These are phyloP conservation scores for Cichorium intybus DNA, from an alignment of 140 eudicot species.

Conservation along the genomic window DNA sequence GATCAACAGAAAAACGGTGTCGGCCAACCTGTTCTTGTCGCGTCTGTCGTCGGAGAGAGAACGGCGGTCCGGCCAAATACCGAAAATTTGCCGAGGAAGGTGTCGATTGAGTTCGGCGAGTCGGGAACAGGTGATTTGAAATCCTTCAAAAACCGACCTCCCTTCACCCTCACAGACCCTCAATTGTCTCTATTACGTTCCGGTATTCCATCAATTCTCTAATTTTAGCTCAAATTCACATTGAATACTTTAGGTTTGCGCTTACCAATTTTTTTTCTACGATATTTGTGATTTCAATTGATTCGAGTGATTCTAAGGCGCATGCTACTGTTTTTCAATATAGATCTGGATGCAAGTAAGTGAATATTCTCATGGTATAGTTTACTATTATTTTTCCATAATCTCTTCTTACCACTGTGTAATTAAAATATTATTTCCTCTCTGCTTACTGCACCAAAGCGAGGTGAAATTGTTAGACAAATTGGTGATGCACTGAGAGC, in stretches of 20 bases:
- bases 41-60: slow-evolving; percentile 44
- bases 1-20: slow-evolving; percentile 38
- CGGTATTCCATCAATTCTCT: no score
- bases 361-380: slow-evolving; percentile 3
- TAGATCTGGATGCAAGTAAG: slow-evolving; percentile 89
- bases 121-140: slow-evolving; percentile 86
- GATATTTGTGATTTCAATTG: no score
- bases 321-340: no score
- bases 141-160: no score
- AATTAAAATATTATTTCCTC: background rate
- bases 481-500: slow-evolving; percentile 88
- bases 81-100: slow-evolving; percentile 73
- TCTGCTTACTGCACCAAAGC: slow-evolving; percentile 88
- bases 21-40: slow-evolving; percentile 44
- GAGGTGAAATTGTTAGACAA: slow-evolving; percentile 94
- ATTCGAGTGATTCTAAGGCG: no score
- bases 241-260: no score
- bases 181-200: no score
- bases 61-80: slow-evolving; percentile 35
- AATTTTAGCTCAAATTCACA: no score
- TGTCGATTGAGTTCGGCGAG: slow-evolving; percentile 89
- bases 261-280: no score
- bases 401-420: background rate
- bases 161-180: no score
- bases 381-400: background rate